Base-by-base conservation (phyloP, 768 basidiomycete genomes). In the Panus rudis region DNA sequence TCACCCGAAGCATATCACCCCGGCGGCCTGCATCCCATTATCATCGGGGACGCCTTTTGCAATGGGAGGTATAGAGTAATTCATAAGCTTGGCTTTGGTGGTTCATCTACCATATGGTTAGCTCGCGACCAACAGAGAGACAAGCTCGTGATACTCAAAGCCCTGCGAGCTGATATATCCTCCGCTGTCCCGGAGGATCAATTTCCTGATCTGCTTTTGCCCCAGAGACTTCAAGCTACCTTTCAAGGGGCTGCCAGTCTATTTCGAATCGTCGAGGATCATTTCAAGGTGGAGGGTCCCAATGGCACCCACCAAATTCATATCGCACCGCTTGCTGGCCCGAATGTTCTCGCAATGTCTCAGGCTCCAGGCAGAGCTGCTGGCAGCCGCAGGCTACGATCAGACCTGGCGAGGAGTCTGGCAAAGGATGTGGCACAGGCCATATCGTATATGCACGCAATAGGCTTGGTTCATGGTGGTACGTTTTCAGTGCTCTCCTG, bases 291-390 rank as follows among this genome's bases (percentile, higher is more conserved):
- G 42, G 48, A 58, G 16, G 71, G 75, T 17, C 72, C 72, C 1
- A 77, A 75, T 52, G 76, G 76, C 28, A 61, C 64, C 33, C 76
- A 78, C 54, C 66, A 64, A 20, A 73, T 63, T 51, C 66, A 76
- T 52, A 63, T 75, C 38, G 71, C 66, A 42, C 66, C 63, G 37
- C 59, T 76, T 41, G 62, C 71, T 22, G 74, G 75, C 2, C 70
- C 67, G 2, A 66, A 58, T 44, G 37, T 68, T 33, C 43, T 50
- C 30, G 30, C 66, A 35, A 55, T 68, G 51, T 53, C 51, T 4
- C 53, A 62, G n/a, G 62, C 39, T 40, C 65, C 62, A 3, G 60
- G 63, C n/a, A 35, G 59, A 48, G 44, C 52, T 8, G 32, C 49
- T 17, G 56, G 62, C 51, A n/a, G n/a, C n/a, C 39, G 63, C 33